phyloP scores from a whole-genome alignment of 768 basidiomycete genomes.

The Amanita polypyramis region DNA sequence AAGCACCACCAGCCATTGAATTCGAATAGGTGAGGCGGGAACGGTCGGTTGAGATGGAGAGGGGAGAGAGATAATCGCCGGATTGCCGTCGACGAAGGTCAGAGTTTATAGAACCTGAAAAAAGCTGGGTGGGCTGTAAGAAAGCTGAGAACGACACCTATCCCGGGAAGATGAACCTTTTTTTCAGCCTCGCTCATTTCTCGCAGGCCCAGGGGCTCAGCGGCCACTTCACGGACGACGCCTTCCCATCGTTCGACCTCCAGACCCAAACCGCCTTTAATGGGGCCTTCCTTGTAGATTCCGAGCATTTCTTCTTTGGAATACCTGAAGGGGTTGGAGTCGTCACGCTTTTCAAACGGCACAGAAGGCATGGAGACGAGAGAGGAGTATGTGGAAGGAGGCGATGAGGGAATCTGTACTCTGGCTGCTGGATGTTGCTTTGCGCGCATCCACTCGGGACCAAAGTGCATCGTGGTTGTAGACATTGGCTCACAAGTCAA shows the following conservation, averaged over 20 bases:
- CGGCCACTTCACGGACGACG: conserved; percentile 67
- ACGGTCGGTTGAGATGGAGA: conserved; percentile 45
- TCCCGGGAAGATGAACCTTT: conserved; percentile 47
- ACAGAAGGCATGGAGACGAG: conserved; percentile 43
- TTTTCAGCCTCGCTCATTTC: conserved; percentile 80
- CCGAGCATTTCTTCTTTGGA: conserved; percentile 76
- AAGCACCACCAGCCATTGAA: conserved; percentile 41
- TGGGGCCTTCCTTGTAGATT: conserved; percentile 74
- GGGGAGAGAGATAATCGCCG: conserved; percentile 55
- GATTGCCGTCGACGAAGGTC: conserved; percentile 82
- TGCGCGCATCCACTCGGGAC: conserved; percentile 88
- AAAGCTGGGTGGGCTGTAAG: conserved; percentile 44
- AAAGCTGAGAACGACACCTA: conserved; percentile 14
- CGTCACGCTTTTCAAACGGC: conserved; percentile 47
- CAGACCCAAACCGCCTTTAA: conserved; percentile 62
- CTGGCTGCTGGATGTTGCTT: conserved; percentile 52
- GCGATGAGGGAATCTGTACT: conserved; percentile 46
- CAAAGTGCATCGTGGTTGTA: conserved; percentile 76
- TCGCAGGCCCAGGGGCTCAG: conserved; percentile 63
- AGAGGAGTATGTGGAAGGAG: conserved; percentile 66
- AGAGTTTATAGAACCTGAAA: conserved; percentile 75
- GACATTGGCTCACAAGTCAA: conserved; percentile 25
- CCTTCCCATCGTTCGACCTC: conserved; percentile 90
- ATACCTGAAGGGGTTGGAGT: conserved; percentile 74
- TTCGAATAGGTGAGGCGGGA: conserved; percentile 43